Base-by-base conservation (phyloP, 257 asterid genomes). In the Solanum lycopersicoides region DNA sequence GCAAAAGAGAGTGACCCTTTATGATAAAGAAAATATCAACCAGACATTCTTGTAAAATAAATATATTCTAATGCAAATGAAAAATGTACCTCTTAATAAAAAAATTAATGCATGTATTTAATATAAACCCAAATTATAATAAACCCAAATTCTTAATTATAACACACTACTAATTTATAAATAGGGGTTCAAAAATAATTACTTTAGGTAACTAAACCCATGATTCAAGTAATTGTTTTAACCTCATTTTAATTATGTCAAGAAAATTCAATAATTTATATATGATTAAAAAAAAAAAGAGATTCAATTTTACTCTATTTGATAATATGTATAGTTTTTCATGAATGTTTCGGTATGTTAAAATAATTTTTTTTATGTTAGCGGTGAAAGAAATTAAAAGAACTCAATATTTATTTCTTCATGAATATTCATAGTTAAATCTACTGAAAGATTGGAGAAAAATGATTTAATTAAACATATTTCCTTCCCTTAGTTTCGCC, bases 1-100 rank as follows among this genome's bases (percentile, higher is more conserved):
- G 30, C 20, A 80, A 80, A 80, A 47, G 68, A 80, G 68, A 80
- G 44, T 47, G 85, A 13, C 68, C 85, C 68, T 47, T 28, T 15
- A 16, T 18, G 30, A 80, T 16, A 80, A 37, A 80, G 85, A 47
- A 80, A 80, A 30, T 32, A 47, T 45, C 6, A 47, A 80, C 85
- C 85, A 47, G 68, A 80, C 85, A 47, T 4, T 16, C 85, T 47
- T 80, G 42, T 30, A 30, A 47, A 80, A 80, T 8, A 47, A 9
- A 80, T 15, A 79, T 80, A 80, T 80, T 80, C 18, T 80, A 80
- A 47, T 80, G 85, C 85, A 80, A 80, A 47, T 80, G 85, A 28
- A 80, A 80, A 47, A 45, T 47, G 44, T 39, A 80, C 85, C 14
- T 80, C 44, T 47, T 47, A 45, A 30, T 47, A 28, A 79, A 80